Percentiles rank a stretch among this genome's conserved stretches.
Conservation (phyloP, 78 protist genomes). For the Cyanophora paradoxa region DNA sequence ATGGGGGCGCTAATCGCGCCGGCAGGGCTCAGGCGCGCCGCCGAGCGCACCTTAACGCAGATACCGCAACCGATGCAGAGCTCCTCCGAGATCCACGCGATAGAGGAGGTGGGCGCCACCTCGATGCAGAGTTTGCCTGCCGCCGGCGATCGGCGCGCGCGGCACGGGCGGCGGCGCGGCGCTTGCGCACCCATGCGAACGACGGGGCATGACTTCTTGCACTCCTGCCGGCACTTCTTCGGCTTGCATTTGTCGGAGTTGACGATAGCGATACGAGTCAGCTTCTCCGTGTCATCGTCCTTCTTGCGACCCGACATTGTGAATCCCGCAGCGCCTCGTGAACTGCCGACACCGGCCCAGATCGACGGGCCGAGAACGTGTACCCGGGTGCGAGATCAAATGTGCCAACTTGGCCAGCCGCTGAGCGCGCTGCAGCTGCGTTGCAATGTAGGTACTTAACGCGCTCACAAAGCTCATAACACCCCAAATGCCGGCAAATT, state of each 20-base stretch:
- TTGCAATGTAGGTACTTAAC: too few relatives aligned
- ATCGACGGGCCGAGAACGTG: too few relatives aligned
- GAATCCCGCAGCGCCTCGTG: too few relatives aligned
- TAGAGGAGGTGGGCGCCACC: constrained; percentile 73
- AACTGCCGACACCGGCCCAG: too few relatives aligned
- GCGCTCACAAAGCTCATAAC: too few relatives aligned
- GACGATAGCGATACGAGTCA: constrained; percentile 97
- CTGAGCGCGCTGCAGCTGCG: too few relatives aligned
- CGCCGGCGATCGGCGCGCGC: background rate
- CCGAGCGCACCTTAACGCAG: constrained; percentile 80
- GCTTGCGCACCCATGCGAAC: constrained; percentile 65
- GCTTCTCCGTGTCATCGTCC: constrained; percentile 24
- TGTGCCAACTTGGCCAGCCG: too few relatives aligned
- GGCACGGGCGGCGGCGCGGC: background rate
- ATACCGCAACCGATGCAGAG: constrained; percentile 99
- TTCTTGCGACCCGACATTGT: too few relatives aligned
- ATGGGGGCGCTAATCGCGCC: background rate
- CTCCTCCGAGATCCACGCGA: constrained; percentile 88
- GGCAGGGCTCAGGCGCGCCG: too few relatives aligned
- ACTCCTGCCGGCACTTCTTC: constrained; percentile 90
- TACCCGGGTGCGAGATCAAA: too few relatives aligned
- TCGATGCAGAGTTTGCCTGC: constrained; percentile 96
- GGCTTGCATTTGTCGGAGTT: constrained; percentile 95
- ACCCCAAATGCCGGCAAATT: too few relatives aligned
- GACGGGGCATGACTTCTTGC: constrained; percentile 96